A percentile compares a stretch with the other conserved stretches of the same genome.
phyloP scores from a whole-genome alignment of 2,329 filamentous ascomycete genomes.

The Colletotrichum tofieldiae region DNA sequence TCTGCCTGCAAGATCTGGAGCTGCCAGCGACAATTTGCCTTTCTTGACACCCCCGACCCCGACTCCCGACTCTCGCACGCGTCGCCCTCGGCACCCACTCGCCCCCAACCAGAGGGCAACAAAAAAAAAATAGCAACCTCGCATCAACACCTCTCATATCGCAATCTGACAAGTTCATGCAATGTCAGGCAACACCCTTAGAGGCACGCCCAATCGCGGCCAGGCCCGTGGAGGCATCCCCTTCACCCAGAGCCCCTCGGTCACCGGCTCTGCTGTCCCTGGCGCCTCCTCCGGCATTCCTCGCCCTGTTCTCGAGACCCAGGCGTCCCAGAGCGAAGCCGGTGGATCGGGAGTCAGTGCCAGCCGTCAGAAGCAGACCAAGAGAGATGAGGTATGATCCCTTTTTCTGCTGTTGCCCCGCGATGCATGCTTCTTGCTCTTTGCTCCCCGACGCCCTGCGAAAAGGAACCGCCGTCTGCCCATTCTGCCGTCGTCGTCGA shows the following conservation, averaged over 20 bases:
- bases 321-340: slow-evolving; percentile 70
- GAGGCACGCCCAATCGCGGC: slow-evolving; percentile 77
- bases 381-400: slow-evolving; percentile 92
- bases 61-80: slow-evolving; percentile 21
- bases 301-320: slow-evolving; percentile 77
- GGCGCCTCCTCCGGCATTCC: slow-evolving; percentile 75
- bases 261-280: slow-evolving; percentile 18
- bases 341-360: slow-evolving; percentile 84
- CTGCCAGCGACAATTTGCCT: slow-evolving; percentile 5
- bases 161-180: slow-evolving; percentile 61
- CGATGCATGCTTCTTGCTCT: slow-evolving; percentile 6
- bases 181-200: slow-evolving; percentile 75
- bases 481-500: not conserved
- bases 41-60: slow-evolving; percentile 13
- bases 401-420: slow-evolving; percentile 25
- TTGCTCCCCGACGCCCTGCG: not conserved
- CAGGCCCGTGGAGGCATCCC: slow-evolving; percentile 72
- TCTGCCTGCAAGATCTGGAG: not conserved
- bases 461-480: not conserved
- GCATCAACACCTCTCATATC: slow-evolving; percentile 40
- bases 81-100: slow-evolving; percentile 37
- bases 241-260: slow-evolving; percentile 71
- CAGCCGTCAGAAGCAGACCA: slow-evolving; percentile 95
- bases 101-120: not conserved
- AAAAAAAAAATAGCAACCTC: slow-evolving; percentile 27